Evolutionary conservation across 495 filamentous ascomycete species (phyloP).

Genomic region (Lasiosphaeriaceae sp.): DNA sequence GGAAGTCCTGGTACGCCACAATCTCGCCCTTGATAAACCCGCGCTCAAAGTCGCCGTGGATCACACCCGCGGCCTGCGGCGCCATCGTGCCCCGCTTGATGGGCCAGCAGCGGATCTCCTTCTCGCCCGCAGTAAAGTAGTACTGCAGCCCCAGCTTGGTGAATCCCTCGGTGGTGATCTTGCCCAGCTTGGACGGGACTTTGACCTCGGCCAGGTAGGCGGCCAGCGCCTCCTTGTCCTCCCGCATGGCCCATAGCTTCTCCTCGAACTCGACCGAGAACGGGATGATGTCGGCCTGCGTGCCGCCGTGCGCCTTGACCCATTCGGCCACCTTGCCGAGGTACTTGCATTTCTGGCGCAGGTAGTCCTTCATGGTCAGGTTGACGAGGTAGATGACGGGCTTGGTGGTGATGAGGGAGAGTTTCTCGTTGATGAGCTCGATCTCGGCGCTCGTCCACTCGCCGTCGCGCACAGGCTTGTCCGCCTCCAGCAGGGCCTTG

Average conservation of each 20-base stretch:
- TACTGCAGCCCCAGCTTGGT: slow-evolving; percentile 29
- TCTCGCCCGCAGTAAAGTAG: slow-evolving; percentile 35
- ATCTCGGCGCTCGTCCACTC: slow-evolving; percentile 28
- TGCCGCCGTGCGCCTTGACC: slow-evolving; percentile 29
- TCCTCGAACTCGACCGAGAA: slow-evolving; percentile 33
- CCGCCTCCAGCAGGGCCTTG: slow-evolving; percentile 24
- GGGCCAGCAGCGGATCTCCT: slow-evolving; percentile 34
- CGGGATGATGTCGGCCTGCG: slow-evolving; percentile 25
- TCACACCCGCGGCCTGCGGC: too few species aligned
- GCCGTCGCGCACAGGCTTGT: slow-evolving; percentile 30
- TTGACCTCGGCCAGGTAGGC: slow-evolving; percentile 21
- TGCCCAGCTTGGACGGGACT: slow-evolving; percentile 25
- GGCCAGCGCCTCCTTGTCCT: neutral
- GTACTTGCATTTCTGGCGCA: slow-evolving; percentile 34
- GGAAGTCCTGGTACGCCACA: too few species aligned
- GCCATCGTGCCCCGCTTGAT: slow-evolving; percentile 15
- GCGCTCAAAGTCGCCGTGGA: too few species aligned
- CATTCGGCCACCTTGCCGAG: slow-evolving; percentile 27
- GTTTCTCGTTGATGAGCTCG: slow-evolving; percentile 31
- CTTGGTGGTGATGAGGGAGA: slow-evolving; percentile 30
- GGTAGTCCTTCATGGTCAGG: slow-evolving; percentile 33
- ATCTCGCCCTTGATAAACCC: too few species aligned
- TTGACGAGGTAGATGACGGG: slow-evolving; percentile 35
- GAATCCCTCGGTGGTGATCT: slow-evolving; percentile 30
- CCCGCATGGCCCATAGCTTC: too few species aligned